A percentile compares a stretch with the other conserved stretches of the same genome.
These are phyloP conservation scores for Limnomonas spitsbergensis DNA, from an alignment of 139 green algal genomes.

Conservation along the genomic window DNA sequence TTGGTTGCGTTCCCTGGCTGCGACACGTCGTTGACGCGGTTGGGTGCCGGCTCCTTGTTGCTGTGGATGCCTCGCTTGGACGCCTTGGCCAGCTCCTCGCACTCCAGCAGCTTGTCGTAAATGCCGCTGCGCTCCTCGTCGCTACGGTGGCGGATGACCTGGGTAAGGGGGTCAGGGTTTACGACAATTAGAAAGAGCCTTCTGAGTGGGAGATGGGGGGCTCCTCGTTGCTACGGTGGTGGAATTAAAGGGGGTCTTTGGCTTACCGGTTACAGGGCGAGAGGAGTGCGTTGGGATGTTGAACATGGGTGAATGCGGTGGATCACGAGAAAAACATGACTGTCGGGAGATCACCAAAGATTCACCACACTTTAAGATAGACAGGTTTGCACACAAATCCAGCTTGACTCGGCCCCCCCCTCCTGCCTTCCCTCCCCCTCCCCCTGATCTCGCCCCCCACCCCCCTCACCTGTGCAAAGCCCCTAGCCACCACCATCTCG, in stretches of 20 bases:
- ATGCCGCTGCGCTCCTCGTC: slow-evolving; percentile 70
- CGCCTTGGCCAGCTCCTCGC: slow-evolving; percentile 68
- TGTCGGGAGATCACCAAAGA: too few species aligned
- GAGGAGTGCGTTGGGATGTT: too few species aligned
- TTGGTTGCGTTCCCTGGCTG: slow-evolving; percentile 47
- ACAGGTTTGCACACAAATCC: too few species aligned
- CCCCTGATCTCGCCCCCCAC: too few species aligned
- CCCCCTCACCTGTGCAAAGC: slow-evolving; percentile 69
- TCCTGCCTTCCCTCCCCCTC: too few species aligned
- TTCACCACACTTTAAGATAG: too few species aligned
- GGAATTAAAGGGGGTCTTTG: too few species aligned
- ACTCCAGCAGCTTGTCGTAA: slow-evolving; percentile 85
- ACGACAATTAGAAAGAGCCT: too few species aligned
- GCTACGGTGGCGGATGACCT: slow-evolving; percentile 61
- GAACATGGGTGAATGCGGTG: too few species aligned
- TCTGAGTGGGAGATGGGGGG: background rate
- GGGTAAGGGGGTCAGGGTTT: background rate
- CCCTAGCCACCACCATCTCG: slow-evolving; percentile 82
- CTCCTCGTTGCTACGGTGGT: background rate
- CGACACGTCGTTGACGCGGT: slow-evolving; percentile 87
- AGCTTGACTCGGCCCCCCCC: too few species aligned
- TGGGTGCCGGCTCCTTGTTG: slow-evolving; percentile 66
- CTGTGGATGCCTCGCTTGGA: slow-evolving; percentile 75
- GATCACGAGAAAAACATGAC: too few species aligned
- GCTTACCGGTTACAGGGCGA: too few species aligned